Evolutionary conservation across 441 rosid species (phyloP).

Genomic region (Populus hybrid): DNA sequence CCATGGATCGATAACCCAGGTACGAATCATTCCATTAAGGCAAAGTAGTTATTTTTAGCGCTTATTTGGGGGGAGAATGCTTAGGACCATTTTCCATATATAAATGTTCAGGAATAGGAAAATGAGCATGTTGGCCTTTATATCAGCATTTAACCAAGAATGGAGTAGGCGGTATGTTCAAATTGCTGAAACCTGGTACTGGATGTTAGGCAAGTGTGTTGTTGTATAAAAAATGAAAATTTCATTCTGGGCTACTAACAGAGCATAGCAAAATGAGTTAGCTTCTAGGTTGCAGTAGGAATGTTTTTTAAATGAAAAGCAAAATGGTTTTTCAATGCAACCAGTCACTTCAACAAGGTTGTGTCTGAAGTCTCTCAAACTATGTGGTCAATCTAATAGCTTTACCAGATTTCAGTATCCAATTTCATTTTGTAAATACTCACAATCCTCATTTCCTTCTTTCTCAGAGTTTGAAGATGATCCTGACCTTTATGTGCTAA

Average conservation of each 20-base stretch:
- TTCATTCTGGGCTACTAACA: not conserved
- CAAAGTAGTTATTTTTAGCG: not conserved
- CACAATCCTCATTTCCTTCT: constrained; percentile 7
- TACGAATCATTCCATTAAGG: not conserved
- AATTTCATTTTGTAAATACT: not conserved
- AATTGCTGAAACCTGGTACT: not conserved
- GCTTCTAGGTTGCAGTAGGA: not conserved
- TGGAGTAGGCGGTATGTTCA: not conserved
- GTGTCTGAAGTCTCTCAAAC: not conserved
- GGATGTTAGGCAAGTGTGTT: constrained; percentile 1
- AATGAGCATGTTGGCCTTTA: not conserved
- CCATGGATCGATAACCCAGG: constrained; percentile 91
- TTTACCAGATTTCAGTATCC: not conserved
- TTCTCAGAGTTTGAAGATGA: constrained; percentile 87
- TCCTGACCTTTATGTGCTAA: constrained; percentile 82
- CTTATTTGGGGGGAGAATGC: not conserved
- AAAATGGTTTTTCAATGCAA: not conserved
- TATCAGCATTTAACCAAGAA: not conserved
- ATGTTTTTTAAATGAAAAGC: not conserved
- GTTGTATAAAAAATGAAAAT: not conserved
- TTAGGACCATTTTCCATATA: not conserved
- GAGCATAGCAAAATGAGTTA: not conserved
- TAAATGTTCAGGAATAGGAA: not conserved
- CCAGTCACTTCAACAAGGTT: not conserved
- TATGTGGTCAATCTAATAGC: not conserved